Base-by-base conservation (phyloP, 2,329 filamentous ascomycete genomes). In the Alternaria arbusti region DNA sequence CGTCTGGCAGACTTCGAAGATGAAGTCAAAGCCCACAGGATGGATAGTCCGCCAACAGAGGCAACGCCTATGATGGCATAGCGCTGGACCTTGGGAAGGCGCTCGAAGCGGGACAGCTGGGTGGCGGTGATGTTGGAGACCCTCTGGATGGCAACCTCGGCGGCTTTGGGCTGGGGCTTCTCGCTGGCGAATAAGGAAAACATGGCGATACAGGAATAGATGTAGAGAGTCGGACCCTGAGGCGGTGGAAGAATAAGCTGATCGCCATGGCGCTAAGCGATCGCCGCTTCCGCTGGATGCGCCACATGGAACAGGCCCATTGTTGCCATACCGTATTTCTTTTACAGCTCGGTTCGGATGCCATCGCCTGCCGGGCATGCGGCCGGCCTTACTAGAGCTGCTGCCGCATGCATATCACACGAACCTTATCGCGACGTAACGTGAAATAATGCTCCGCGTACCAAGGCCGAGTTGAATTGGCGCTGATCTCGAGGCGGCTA, bases 1-100 rank as follows among this genome's bases (percentile, higher is more conserved):
- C 65, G 54, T 50, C 49, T 61, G 43, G 63, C 63, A 49, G 71
- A 26, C 54, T 60, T 59, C 52, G 73, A 65, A 12, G 70, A 69
- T 17, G 57, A 63, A 50, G 67, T 65, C 36, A 75, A 44, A 32
- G 73, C 67, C 49, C 66, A 68, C 50, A 74, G 64, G 12, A 75
- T 40, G n/a, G 73, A 52, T 25, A 75, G 67, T 23, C 71, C 68
- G 17, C 69, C 68, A 52, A 80, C 68, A 54, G 73, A 70, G 55
- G 72, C 74, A 43, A 69, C 72, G 40, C 73, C 74, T 49, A 69
- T 67, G 58, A 61, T 44, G 51, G 65, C 65, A 55, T 61, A 74
- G 36, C 69, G 62, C 52, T 67, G 63, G 50, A 65, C 65, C 64
- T 65, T 61, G 45, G 68, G 63, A 20, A 66, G 61, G 9, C 57